Conservation (phyloP, 2,329 filamentous ascomycete species). For the Talaromyces funiculosus region DNA sequence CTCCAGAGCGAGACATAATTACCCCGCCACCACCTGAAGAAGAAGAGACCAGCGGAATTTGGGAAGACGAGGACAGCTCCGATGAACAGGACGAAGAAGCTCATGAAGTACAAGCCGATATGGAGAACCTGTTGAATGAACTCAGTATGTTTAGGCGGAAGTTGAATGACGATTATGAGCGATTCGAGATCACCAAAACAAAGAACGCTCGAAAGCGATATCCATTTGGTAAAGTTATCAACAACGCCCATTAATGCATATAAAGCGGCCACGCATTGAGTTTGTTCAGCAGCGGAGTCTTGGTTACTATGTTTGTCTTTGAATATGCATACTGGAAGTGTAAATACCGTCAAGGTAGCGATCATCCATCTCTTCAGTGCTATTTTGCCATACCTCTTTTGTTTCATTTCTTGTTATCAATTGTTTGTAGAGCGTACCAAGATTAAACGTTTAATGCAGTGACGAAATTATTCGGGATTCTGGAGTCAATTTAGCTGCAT, state of each 20-base stretch:
- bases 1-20: slow-evolving; percentile 38
- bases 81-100: slow-evolving; percentile 42
- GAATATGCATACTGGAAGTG: not conserved
- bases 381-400: not conserved
- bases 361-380: not conserved
- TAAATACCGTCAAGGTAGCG: not conserved
- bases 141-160: slow-evolving; percentile 76
- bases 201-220: slow-evolving; percentile 24
- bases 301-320: not conserved
- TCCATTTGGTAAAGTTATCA: slow-evolving; percentile 26
- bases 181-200: slow-evolving; percentile 28
- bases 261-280: not conserved
- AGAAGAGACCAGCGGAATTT: slow-evolving; percentile 36
- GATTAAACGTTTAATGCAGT: not conserved
- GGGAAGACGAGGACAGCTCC: slow-evolving; percentile 39
- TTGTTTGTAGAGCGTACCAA: not conserved
- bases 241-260: slow-evolving; percentile 20
- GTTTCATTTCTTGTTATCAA: not conserved
- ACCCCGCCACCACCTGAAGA: slow-evolving; percentile 22
- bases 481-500: not conserved
- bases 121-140: slow-evolving; percentile 77
- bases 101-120: slow-evolving; percentile 70
- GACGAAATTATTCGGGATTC: not conserved
- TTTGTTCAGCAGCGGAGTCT: not conserved
- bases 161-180: slow-evolving; percentile 65